A percentile compares a stretch with the other conserved stretches of the same genome.
These are phyloP conservation scores for Claviceps sorghi DNA, from an alignment of 2,329 filamentous ascomycete species.

Conservation along the genomic window DNA sequence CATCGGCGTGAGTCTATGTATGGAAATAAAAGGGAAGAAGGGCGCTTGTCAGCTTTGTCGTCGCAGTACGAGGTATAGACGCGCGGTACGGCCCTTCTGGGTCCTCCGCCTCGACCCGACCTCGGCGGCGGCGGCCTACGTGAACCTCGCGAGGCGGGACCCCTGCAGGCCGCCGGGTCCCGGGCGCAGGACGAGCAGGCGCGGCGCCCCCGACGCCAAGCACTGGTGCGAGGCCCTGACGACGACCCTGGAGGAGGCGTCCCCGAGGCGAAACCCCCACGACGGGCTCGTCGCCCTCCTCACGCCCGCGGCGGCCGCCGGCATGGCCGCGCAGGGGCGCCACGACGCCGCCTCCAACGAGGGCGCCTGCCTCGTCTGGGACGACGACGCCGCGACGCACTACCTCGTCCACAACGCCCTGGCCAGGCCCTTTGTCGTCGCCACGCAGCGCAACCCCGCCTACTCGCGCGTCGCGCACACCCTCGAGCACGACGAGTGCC, in stretches of 20 bases:
- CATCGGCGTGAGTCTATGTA: too few relatives aligned
- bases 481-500: constrained; percentile 49
- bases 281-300: constrained; percentile 53
- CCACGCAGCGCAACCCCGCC: constrained; percentile 41
- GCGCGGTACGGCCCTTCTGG: constrained; percentile 47
- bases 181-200: constrained; percentile 10
- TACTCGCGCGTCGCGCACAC: constrained; percentile 50
- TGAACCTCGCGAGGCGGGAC: constrained; percentile 45
- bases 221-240: constrained; percentile 43
- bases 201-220: constrained; percentile 23
- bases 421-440: constrained; percentile 47
- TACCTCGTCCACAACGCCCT: constrained; percentile 51
- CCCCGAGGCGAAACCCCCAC: constrained; percentile 37
- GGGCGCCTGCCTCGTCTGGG: constrained; percentile 58
- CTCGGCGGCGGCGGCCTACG: constrained; percentile 45
- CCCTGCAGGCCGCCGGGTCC: constrained; percentile 32
- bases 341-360: constrained; percentile 52
- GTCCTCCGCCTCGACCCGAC: constrained; percentile 49
- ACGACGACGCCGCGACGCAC: constrained; percentile 42
- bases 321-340: constrained; percentile 45
- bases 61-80: too few relatives aligned
- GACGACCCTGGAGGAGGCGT: constrained; percentile 43
- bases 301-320: constrained; percentile 51
- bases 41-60: too few relatives aligned
- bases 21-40: too few relatives aligned